Base-by-base conservation (phyloP, 768 basidiomycete genomes). In the Russula earlei region DNA sequence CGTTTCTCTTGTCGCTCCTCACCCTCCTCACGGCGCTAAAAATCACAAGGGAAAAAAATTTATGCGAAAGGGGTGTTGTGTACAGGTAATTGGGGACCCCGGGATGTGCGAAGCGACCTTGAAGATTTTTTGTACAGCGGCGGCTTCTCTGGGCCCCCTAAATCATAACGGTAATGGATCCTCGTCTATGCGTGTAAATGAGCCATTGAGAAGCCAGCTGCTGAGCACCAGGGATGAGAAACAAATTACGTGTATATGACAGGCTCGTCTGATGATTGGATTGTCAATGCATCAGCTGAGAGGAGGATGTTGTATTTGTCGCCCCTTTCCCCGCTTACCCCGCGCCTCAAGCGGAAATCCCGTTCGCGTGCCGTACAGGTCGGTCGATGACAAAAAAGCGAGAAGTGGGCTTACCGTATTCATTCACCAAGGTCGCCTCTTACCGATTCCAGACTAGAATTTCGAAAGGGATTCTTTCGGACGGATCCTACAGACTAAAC, bases 401-500 rank as follows among this genome's bases (percentile, higher is more conserved):
- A n/a, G n/a, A n/a, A n/a, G n/a, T n/a, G n/a, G n/a, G n/a, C n/a
- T n/a, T n/a, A n/a, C n/a, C n/a, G n/a, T n/a, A n/a, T n/a, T n/a
- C 20, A 27, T 27, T 15, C 4, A 10, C 29, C 10, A 14, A 36
- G 15, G 15, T 14, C 34, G 4, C 5, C 11, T 1, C 41, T 42
- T 42, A 25, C 46, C 24, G n/a, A 15, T 29, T 53, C 43, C 10
- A 34, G 25, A 17, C 12, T 27, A 29, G 25, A 46, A 4, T 17
- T 48, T 54, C 37, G 34, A n/a, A 27, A 24, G 15, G 36, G 12
- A 14, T 5, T 17, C 2, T 17, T 7, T 33, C 45, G 53, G 45
- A 41, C 54, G 54, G 54, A 55, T 55, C 54, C 40, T 54, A n/a
- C n/a, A n/a, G n/a, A n/a, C 43, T 15, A 31, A 29, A n/a, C 27